These are phyloP conservation scores for Macaranga tanarius DNA, from an alignment of 441 rosid species.

Conservation along the genomic window DNA sequence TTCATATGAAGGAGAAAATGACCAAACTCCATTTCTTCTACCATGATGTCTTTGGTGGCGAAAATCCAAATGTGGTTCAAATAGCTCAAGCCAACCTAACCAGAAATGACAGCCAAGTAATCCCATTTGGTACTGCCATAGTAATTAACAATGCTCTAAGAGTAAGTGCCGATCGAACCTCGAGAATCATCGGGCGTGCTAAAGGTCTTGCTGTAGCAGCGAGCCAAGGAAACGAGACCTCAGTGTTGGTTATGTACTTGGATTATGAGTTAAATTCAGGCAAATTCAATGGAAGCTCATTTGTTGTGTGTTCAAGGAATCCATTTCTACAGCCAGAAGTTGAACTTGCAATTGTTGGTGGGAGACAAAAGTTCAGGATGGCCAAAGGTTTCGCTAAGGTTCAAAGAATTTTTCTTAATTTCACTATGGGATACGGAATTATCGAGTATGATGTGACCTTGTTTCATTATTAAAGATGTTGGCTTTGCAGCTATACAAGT, in stretches of 20 bases:
- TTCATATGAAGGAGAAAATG: neutral
- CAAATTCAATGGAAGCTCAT: neutral
- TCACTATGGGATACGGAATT: neutral
- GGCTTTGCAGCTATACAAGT: too few species aligned
- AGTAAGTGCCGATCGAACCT: neutral
- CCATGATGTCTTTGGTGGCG: neutral
- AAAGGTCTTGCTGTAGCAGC: neutral
- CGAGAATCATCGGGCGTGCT: neutral
- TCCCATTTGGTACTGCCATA: neutral
- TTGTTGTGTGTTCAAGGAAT: neutral
- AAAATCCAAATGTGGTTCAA: neutral
- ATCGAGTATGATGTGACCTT: neutral
- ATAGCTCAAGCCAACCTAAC: neutral
- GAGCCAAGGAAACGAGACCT: neutral
- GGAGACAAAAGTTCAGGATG: neutral
- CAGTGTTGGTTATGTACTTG: neutral
- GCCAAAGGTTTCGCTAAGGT: neutral
- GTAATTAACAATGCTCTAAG: neutral
- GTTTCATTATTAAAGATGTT: neutral
- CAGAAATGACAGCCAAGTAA: neutral
- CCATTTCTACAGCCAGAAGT: neutral
- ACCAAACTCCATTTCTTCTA: neutral
- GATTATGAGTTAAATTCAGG: neutral
- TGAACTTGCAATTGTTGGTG: neutral
- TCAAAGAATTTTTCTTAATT: too few species aligned